phyloP scores from a whole-genome alignment of 768 basidiomycete species.

The Brasilioporus rufonigricans region DNA sequence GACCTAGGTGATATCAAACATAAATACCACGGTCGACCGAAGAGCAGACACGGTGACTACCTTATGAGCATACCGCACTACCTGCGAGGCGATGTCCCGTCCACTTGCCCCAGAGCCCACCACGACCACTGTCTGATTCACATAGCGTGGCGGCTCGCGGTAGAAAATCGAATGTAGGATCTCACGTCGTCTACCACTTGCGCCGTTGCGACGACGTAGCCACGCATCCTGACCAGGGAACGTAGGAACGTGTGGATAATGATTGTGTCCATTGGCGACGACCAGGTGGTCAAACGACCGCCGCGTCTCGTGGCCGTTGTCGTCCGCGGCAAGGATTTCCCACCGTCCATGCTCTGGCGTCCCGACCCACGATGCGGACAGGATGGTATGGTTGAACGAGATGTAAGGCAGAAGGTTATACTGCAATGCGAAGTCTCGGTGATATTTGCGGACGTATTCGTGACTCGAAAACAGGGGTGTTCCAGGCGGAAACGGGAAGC shows the following conservation, averaged over 20 bases:
- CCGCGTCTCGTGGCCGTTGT: slow-evolving; percentile 18
- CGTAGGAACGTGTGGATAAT: slow-evolving; percentile 43
- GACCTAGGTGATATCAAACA: slow-evolving; percentile 11
- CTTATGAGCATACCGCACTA: slow-evolving; percentile 38
- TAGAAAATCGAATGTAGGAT: slow-evolving; percentile 56
- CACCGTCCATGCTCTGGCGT: slow-evolving; percentile 38
- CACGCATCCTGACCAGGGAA: slow-evolving; percentile 51
- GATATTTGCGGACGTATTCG: slow-evolving; percentile 46
- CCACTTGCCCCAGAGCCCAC: slow-evolving; percentile 49
- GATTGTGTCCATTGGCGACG: slow-evolving; percentile 56
- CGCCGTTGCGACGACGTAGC: slow-evolving; percentile 32
- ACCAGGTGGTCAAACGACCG: slow-evolving; percentile 52
- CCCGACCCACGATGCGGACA: slow-evolving; percentile 44
- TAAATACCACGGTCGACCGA: not conserved
- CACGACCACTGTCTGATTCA: slow-evolving; percentile 44
- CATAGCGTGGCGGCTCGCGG: slow-evolving; percentile 44
- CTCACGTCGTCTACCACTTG: slow-evolving; percentile 28
- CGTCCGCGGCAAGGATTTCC: slow-evolving; percentile 38
- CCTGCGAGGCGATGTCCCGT: slow-evolving; percentile 45
- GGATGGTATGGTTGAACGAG: slow-evolving; percentile 37
- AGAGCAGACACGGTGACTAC: slow-evolving; percentile 26
- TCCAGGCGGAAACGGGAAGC: slow-evolving; percentile 47
- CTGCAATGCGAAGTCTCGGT: slow-evolving; percentile 39
- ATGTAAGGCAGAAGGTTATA: slow-evolving; percentile 41
- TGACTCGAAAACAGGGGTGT: slow-evolving; percentile 48